Evolutionary conservation across 257 asterid genomes (phyloP).

Genomic region (Agastache rugosa): DNA sequence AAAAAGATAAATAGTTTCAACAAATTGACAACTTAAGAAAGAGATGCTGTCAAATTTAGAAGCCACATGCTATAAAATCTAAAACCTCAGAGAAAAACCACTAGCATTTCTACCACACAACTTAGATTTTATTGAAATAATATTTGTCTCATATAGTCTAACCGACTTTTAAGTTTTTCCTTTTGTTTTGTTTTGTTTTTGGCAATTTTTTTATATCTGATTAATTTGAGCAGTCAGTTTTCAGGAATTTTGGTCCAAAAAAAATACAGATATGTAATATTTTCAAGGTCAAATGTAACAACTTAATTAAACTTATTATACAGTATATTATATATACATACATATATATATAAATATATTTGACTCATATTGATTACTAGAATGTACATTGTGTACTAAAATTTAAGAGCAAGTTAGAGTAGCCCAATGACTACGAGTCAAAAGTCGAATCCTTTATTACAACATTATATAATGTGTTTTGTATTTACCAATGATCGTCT

Average conservation of each 20-base stretch:
- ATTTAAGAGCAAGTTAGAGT: too few species aligned
- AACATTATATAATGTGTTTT: too few species aligned
- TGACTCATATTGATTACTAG: too few species aligned
- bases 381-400: too few species aligned
- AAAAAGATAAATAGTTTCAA: not conserved
- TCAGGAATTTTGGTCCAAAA: not conserved
- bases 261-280: not conserved
- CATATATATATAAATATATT: too few species aligned
- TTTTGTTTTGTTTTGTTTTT: not conserved
- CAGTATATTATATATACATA: too few species aligned
- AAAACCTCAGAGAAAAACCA: not conserved
- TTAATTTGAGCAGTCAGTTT: not conserved
- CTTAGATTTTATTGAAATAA: slow-evolving; percentile 45
- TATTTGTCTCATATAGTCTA: slow-evolving; percentile 40
- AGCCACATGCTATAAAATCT: slow-evolving; percentile 32
- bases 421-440: too few species aligned
- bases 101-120: slow-evolving; percentile 40
- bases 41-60: slow-evolving; percentile 28
- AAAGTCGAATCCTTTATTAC: too few species aligned
- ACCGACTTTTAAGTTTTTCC: slow-evolving; percentile 33
- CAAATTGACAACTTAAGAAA: slow-evolving; percentile 38
- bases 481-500: too few species aligned
- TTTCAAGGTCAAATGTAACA: not conserved
- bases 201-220: not conserved
- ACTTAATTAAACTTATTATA: too few species aligned